A percentile compares a stretch with the other conserved stretches of the same genome.
Conservation (phyloP, 2,329 filamentous ascomycete species). For the Colletotrichum horii region DNA sequence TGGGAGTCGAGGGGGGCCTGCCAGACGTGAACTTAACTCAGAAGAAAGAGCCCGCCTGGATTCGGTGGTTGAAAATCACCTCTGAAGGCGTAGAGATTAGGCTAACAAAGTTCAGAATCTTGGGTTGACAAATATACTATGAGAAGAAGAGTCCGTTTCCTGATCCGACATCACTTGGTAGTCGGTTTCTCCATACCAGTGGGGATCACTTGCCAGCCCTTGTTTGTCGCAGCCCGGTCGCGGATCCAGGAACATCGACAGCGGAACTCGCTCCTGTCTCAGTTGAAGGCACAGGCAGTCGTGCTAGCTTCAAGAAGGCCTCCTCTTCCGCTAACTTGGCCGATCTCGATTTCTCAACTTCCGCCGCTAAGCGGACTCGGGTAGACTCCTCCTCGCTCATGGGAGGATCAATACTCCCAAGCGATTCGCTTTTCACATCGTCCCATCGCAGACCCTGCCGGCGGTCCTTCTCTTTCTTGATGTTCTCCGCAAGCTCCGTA, state of each 20-base stretch:
- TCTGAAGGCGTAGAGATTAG: background rate
- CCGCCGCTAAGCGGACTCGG: background rate
- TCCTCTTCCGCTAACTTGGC: background rate
- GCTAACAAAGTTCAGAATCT: background rate
- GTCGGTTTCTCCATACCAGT: background rate
- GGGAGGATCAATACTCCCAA: background rate
- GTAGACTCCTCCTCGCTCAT: background rate
- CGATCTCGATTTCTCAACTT: background rate
- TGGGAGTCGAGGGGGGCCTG: constrained; percentile 33
- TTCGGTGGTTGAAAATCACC: background rate
- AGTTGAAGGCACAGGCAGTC: background rate
- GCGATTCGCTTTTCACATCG: background rate
- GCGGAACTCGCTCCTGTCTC: background rate
- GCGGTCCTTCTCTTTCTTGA: constrained; percentile 20
- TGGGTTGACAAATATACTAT: background rate
- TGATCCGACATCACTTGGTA: background rate
- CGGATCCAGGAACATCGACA: background rate
- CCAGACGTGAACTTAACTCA: background rate
- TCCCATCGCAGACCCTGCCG: constrained; percentile 18
- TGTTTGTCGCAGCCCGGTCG: background rate
- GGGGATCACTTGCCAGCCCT: background rate
- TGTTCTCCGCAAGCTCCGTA: constrained; percentile 6
- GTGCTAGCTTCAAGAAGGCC: background rate
- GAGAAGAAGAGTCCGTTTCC: background rate
- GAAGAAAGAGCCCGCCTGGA: background rate